Percentiles rank a stretch among this genome's conserved stretches.
These are phyloP conservation scores for Lactuca sativa DNA, from an alignment of 129 eudicot genomes.

Conservation along the genomic window DNA sequence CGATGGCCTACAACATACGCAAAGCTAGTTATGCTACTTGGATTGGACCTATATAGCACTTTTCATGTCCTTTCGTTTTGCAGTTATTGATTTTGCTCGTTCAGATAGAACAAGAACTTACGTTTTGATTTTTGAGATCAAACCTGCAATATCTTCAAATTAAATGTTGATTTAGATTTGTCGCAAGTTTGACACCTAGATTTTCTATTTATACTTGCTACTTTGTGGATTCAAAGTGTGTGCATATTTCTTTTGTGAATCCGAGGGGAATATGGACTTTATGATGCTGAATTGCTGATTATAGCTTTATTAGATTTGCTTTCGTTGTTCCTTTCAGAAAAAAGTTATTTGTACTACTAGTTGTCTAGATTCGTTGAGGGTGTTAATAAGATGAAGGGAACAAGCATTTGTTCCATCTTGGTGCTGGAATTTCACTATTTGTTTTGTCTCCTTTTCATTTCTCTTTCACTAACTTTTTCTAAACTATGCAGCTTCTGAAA, in stretches of 20 bases:
- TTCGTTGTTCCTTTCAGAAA: conserved; percentile 9
- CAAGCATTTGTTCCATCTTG: conserved; percentile 6
- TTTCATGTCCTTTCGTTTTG: not conserved
- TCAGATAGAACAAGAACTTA: not conserved
- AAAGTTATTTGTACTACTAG: not conserved
- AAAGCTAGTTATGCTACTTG: not conserved
- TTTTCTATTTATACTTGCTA: not conserved
- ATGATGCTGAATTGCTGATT: conserved; percentile 15
- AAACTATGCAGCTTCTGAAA: conserved; percentile 65
- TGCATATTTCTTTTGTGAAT: not conserved
- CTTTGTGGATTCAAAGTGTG: conserved; percentile 1
- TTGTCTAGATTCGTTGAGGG: not conserved
- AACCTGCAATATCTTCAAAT: not conserved
- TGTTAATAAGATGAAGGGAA: conserved; percentile 7
- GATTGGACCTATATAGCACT: not conserved
- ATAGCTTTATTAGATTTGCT: conserved; percentile 14
- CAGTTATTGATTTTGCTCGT: not conserved
- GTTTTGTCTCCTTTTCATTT: not conserved
- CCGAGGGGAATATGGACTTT: conserved; percentile 21
- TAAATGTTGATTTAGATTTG: conserved; percentile 7
- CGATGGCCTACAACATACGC: conserved; percentile 17
- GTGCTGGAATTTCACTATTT: conserved; percentile 10
- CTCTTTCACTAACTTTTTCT: conserved; percentile 2
- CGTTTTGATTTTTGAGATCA: conserved; percentile 1
- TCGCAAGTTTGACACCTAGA: not conserved